These are phyloP conservation scores for Russula sp. DNA, from an alignment of 768 basidiomycete genomes.

Conservation along the genomic window DNA sequence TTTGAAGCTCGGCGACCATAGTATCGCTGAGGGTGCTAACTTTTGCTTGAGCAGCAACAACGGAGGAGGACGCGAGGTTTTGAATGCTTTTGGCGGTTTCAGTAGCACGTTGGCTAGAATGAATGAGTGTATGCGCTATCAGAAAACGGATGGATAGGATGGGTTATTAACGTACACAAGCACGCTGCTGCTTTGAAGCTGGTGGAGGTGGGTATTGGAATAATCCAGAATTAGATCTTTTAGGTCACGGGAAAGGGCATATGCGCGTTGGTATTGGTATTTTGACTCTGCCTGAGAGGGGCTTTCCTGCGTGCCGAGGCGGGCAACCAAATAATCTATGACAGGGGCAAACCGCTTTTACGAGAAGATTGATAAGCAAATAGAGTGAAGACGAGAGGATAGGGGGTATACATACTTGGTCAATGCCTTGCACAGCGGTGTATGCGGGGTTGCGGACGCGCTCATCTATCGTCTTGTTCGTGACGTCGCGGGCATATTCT, in stretches of 20 bases:
- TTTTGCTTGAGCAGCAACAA: constrained; percentile 48
- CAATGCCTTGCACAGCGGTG: constrained; percentile 59
- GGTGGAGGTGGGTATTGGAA: constrained; percentile 66
- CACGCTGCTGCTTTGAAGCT: constrained; percentile 58
- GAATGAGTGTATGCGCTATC: constrained; percentile 2
- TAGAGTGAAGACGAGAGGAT: constrained; percentile 1
- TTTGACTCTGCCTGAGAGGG: constrained; percentile 48
- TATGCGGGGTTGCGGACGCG: constrained; percentile 58
- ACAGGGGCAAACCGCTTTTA: constrained; percentile 63
- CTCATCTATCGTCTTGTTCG: constrained; percentile 61
- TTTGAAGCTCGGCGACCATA: constrained; percentile 62
- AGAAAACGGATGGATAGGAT: background rate
- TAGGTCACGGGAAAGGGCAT: constrained; percentile 57
- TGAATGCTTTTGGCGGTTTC: constrained; percentile 62
- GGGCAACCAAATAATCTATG: constrained; percentile 54
- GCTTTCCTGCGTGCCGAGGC: constrained; percentile 43
- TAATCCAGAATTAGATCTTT: constrained; percentile 57
- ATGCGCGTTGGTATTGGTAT: constrained; percentile 75
- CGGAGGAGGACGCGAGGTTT: constrained; percentile 50
- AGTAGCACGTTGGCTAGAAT: constrained; percentile 56
- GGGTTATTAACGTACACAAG: constrained; percentile 46
- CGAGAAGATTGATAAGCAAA: constrained; percentile 20
- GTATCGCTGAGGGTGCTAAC: constrained; percentile 57
- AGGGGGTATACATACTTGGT: constrained; percentile 48
- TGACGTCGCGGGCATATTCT: constrained; percentile 49